Base-by-base conservation (phyloP, 148 eudicot species). In the Vaccinium vitisidaea region DNA sequence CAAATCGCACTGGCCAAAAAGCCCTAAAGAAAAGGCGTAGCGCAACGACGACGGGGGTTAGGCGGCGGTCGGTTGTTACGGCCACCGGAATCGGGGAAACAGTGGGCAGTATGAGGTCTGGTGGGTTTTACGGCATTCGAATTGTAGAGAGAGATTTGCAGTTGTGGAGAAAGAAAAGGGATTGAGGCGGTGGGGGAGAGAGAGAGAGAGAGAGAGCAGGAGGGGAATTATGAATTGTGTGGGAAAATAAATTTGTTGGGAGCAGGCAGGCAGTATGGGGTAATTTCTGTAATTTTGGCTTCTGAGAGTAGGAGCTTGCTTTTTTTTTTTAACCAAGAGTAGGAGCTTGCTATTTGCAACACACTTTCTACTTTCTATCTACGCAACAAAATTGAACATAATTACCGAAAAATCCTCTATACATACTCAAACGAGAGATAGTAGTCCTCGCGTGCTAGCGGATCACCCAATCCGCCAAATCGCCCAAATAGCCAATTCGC, bases 1-100 rank as follows among this genome's bases (percentile, higher is more conserved):
- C 52, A 55, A 54, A 69, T 70, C 48, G 63, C 43, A 46, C 48
- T 58, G 55, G 52, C 84, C 77, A 43, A 70, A 65, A 54, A 55
- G 46, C 65, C 83, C 79, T 59, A 75, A 58, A 58, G 21, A 39
- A 43, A 63, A 12, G 9, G 32, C 39, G 23, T 53, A n/a, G 27
- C 15, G 49, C 46, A 53, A 54, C 67, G 27, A 2, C 61, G 43
- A 8, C 46, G 59, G 59, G 23, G 48, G 5, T 27, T 36, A 0
- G 53, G 10, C 25, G 27, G 69, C 27, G 54, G 52, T 15, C 15
- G 39, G 50, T 55, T 16, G 25, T 56, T 36, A 2, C 70, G 49
- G 5, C 25, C 67, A 79, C 43, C 25, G 67, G 27, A 55, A 56
- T 54, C 65, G 65, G 61, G 16, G 27, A 36, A 23, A 16, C 49